Conservation (phyloP, 2,329 filamentous ascomycete genomes). For the Colletotrichum ledebouriae region DNA sequence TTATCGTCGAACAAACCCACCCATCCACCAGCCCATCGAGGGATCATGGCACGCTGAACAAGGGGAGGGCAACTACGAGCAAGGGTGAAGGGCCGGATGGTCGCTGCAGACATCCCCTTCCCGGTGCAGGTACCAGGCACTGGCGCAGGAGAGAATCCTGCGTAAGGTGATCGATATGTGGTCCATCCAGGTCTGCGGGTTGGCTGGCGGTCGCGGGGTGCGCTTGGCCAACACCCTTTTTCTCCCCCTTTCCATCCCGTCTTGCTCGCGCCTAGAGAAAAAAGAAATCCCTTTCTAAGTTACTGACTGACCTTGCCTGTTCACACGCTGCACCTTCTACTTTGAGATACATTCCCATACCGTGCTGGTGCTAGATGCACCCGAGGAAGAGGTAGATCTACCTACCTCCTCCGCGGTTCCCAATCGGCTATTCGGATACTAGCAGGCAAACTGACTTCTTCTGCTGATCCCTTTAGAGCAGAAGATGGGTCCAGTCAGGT, state of each 20-base stretch:
- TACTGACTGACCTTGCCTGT: not conserved
- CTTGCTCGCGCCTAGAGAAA: constrained; percentile 25
- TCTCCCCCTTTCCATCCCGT: not conserved
- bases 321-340: constrained; percentile 18
- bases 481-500: not conserved
- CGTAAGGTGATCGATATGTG: constrained; percentile 22
- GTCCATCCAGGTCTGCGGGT: constrained; percentile 22
- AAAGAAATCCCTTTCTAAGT: constrained; percentile 17
- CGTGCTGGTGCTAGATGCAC: constrained; percentile 15
- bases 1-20: constrained; percentile 30
- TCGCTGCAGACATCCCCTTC: constrained; percentile 23
- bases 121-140: constrained; percentile 25
- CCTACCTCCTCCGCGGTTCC: constrained; percentile 1
- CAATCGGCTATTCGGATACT: constrained; percentile 16
- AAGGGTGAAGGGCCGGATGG: constrained; percentile 11
- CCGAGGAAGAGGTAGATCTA: constrained; percentile 18
- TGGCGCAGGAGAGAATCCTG: constrained; percentile 20
- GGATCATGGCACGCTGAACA: constrained; percentile 13
- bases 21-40: constrained; percentile 17
- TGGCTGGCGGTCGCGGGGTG: constrained; percentile 39
- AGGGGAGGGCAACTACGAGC: constrained; percentile 5
- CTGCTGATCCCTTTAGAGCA: constrained; percentile 25
- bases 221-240: constrained; percentile 26
- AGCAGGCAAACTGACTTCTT: constrained; percentile 12
- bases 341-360: constrained; percentile 17